These are phyloP conservation scores for Scheffersomyces lignosus DNA, from an alignment of 805 yeast genomes.

Conservation along the genomic window DNA sequence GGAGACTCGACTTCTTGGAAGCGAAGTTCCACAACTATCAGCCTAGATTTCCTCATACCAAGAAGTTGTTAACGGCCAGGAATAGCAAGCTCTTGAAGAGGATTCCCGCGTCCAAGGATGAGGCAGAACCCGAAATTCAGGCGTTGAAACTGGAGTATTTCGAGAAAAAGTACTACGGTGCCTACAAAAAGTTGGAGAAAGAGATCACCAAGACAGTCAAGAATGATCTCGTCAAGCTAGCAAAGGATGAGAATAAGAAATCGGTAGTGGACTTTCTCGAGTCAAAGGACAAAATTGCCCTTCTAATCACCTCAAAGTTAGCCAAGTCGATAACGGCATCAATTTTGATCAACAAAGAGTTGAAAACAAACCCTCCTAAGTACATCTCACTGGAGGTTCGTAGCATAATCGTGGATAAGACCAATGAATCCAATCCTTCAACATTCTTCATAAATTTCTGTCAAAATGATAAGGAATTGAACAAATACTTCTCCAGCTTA, in stretches of 20 bases:
- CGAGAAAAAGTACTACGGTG: conserved; percentile 49
- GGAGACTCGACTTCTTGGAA: conserved; percentile 60
- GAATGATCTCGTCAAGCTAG: conserved; percentile 13
- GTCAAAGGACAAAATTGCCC: conserved; percentile 15
- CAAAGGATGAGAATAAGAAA: conserved; percentile 9
- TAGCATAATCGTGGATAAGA: conserved; percentile 25
- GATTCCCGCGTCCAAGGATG: conserved; percentile 40
- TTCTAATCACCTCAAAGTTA: conserved; percentile 32
- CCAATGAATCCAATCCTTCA: conserved; percentile 43
- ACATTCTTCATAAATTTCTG: conserved; percentile 44
- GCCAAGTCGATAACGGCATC: conserved; percentile 27
- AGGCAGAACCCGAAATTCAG: conserved; percentile 46
- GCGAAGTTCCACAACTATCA: conserved; percentile 41
- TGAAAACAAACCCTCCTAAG: conserved; percentile 31
- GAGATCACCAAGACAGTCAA: conserved; percentile 27
- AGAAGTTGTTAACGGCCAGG: conserved; percentile 45
- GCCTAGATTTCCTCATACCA: conserved; percentile 53
- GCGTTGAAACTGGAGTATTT: conserved; percentile 47
- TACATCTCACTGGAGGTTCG: conserved; percentile 32
- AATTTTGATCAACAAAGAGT: conserved; percentile 29
- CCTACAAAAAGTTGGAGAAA: conserved; percentile 41
- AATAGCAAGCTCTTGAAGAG: conserved; percentile 42
- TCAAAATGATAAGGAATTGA: conserved; percentile 38
- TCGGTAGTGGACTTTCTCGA: conserved; percentile 21
- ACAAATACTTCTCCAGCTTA: conserved; percentile 47